These are phyloP conservation scores for Microglena sp. DNA, from an alignment of 139 green algal genomes.

Conservation along the genomic window DNA sequence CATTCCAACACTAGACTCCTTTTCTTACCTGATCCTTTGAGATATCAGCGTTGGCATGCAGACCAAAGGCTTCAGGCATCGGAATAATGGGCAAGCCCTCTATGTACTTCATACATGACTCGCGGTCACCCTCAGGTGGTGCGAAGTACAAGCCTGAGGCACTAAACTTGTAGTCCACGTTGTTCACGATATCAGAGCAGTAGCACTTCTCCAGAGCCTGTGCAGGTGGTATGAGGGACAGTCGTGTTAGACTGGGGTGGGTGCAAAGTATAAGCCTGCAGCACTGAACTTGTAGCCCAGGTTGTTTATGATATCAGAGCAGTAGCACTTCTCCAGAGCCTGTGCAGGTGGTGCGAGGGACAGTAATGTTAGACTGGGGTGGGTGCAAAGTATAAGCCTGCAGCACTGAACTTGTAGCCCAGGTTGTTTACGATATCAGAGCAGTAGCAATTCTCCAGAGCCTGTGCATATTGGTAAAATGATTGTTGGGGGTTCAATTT, in stretches of 20 bases:
- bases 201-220: slow-evolving; percentile 41
- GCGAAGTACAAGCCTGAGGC: slow-evolving; percentile 40
- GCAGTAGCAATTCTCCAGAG: slow-evolving; percentile 43
- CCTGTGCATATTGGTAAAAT: too few relatives aligned
- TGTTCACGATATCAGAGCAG: slow-evolving; percentile 29
- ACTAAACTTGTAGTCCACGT: slow-evolving; percentile 9
- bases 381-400: slow-evolving; percentile 44
- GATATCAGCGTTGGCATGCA: slow-evolving; percentile 68
- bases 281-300: slow-evolving; percentile 10
- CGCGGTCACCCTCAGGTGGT: slow-evolving; percentile 25
- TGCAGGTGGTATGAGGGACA: too few relatives aligned
- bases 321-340: slow-evolving; percentile 43
- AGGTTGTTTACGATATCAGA: slow-evolving; percentile 20
- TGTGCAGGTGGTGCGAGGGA: too few relatives aligned
- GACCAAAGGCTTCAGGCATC: slow-evolving; percentile 53
- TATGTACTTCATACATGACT: slow-evolving; percentile 43
- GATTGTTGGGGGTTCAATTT: too few relatives aligned
- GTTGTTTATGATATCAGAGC: slow-evolving; percentile 23
- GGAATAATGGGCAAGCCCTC: slow-evolving; percentile 43
- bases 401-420: slow-evolving; percentile 12
- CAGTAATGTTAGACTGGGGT: too few relatives aligned
- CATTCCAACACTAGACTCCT: too few relatives aligned
- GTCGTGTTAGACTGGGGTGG: too few relatives aligned
- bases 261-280: slow-evolving; percentile 41
- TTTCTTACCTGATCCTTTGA: slow-evolving; percentile 49